Conservation (phyloP, 164 flowering plant species). For the Malania oleifera region DNA sequence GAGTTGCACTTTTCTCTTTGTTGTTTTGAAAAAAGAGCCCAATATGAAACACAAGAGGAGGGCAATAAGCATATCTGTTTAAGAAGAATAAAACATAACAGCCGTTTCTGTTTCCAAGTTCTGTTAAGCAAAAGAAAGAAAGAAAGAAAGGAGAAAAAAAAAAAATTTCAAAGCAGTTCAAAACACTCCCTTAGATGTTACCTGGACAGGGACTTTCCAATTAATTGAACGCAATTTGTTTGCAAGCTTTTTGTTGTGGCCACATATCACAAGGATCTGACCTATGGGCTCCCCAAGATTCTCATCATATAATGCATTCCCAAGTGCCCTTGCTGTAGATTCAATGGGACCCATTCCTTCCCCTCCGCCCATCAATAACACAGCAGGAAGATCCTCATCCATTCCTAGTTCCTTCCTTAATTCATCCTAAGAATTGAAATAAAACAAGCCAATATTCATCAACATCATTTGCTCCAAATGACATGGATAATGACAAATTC, state of each 20-base stretch:
- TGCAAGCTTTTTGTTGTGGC: constrained; percentile 84
- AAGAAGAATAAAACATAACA: no score
- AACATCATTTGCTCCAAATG: not conserved
- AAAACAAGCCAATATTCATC: not conserved
- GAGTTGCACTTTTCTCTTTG: no score
- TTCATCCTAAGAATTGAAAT: constrained; percentile 38
- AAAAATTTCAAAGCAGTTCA: no score
- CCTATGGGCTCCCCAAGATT: constrained; percentile 64
- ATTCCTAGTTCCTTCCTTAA: constrained; percentile 81
- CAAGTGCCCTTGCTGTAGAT: constrained; percentile 90
- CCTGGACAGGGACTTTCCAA: constrained; percentile 97
- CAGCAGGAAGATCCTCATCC: constrained; percentile 93
- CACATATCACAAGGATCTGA: constrained; percentile 89
- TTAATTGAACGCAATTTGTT: constrained; percentile 53
- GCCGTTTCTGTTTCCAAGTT: no score
- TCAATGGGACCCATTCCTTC: constrained; percentile 99
- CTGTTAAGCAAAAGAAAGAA: no score
- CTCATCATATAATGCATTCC: constrained; percentile 69
- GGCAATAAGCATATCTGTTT: no score
- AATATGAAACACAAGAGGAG: no score
- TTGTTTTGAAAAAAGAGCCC: no score
- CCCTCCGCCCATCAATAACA: constrained; percentile 96
- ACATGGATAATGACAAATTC: not conserved
- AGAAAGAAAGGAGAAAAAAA: no score
- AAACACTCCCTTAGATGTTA: constrained; percentile 11